Evolutionary conservation across 2,329 filamentous ascomycete species (phyloP).

Genomic region (Metarhizium anisopliae): DNA sequence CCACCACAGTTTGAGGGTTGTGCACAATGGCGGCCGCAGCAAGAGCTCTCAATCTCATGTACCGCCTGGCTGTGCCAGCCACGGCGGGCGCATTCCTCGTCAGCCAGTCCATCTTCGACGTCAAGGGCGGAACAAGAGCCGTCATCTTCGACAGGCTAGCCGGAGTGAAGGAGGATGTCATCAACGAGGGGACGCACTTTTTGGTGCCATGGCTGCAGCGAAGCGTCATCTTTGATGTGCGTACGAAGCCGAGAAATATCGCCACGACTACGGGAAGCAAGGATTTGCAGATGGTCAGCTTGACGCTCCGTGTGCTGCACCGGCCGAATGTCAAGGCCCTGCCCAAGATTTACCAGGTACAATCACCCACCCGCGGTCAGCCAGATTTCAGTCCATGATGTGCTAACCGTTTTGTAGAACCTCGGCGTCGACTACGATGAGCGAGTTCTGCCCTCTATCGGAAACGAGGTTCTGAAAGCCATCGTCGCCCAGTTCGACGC

Average conservation of each 20-base stretch:
- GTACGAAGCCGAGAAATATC: slow-evolving; percentile 95
- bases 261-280: slow-evolving; percentile 96
- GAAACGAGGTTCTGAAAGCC: slow-evolving; percentile 97
- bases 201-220: slow-evolving; percentile 91
- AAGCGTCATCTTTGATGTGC: slow-evolving; percentile 91
- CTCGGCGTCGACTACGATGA: slow-evolving; percentile 98
- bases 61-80: slow-evolving; percentile 63
- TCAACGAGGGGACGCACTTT: slow-evolving; percentile 97
- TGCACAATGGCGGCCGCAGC: slow-evolving; percentile 41
- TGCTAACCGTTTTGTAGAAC: slow-evolving; percentile 47
- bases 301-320: slow-evolving; percentile 92
- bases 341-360: slow-evolving; percentile 97
- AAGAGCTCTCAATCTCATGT: slow-evolving; percentile 51
- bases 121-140: slow-evolving; percentile 85
- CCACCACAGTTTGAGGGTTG: not conserved
- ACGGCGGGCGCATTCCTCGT: slow-evolving; percentile 58
- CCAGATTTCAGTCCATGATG: not conserved
- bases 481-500: slow-evolving; percentile 99
- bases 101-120: slow-evolving; percentile 87
- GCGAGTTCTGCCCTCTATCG: slow-evolving; percentile 94
- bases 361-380: not conserved
- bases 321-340: slow-evolving; percentile 85
- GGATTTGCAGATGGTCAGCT: slow-evolving; percentile 98
- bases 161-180: slow-evolving; percentile 85
- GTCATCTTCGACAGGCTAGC: slow-evolving; percentile 95